These are phyloP conservation scores for Ottelia alismoides DNA, from an alignment of 106 monocot genomes.

Conservation along the genomic window DNA sequence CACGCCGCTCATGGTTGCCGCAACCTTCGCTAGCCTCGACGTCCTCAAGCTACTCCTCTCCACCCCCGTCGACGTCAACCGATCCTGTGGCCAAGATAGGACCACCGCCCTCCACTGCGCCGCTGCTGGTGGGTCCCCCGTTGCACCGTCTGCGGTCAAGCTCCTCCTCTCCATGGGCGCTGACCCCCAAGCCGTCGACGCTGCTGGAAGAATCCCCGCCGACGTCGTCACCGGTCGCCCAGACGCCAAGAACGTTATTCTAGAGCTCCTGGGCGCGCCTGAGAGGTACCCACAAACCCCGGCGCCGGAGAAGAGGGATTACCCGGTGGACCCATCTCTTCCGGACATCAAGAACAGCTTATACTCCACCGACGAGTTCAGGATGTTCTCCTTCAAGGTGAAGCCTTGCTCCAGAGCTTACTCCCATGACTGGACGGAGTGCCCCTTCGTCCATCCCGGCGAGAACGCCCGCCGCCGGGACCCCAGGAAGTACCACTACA, in stretches of 20 bases:
- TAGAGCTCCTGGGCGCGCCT: slow-evolving; percentile 32
- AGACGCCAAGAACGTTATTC: slow-evolving; percentile 6
- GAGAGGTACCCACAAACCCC: slow-evolving; percentile 10
- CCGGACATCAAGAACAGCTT: slow-evolving; percentile 24
- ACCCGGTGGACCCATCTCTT: slow-evolving; percentile 1
- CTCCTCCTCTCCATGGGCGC: slow-evolving; percentile 48
- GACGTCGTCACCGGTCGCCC: slow-evolving; percentile 38
- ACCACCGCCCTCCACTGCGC: slow-evolving; percentile 81
- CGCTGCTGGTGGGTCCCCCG: slow-evolving; percentile 42
- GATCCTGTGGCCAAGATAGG: slow-evolving; percentile 26
- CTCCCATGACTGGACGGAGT: slow-evolving; percentile 29
- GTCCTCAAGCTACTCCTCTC: slow-evolving; percentile 28
- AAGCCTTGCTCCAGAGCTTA: slow-evolving; percentile 16
- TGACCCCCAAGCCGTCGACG: slow-evolving; percentile 23
- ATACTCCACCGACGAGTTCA: slow-evolving; percentile 18
- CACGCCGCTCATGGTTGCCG: slow-evolving; percentile 70
- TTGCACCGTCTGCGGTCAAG: slow-evolving; percentile 32
- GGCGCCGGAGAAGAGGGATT: slow-evolving; percentile 13
- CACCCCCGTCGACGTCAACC: slow-evolving; percentile 36
- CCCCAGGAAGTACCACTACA: slow-evolving; percentile 23
- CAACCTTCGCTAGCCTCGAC: slow-evolving; percentile 56
- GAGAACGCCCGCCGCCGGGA: slow-evolving; percentile 17
- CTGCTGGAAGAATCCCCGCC: slow-evolving; percentile 23
- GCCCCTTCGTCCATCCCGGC: slow-evolving; percentile 20
- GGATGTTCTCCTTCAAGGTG: slow-evolving; percentile 23